These are phyloP conservation scores for Hypomontagnella submonticulosa DNA, from an alignment of 495 filamentous ascomycete genomes.

Conservation along the genomic window DNA sequence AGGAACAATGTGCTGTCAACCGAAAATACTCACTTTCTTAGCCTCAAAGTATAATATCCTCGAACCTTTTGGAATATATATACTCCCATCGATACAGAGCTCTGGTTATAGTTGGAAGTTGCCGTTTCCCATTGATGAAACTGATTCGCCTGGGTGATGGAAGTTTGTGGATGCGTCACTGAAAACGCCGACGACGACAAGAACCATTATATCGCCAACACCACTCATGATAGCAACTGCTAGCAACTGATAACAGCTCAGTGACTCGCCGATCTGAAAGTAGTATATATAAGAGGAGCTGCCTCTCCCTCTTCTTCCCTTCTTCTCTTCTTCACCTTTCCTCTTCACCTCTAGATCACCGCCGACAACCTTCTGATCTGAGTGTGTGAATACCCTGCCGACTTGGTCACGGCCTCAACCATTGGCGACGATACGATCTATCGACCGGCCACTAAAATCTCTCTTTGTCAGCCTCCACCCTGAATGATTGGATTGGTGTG, in stretches of 20 bases:
- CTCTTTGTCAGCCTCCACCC: too few relatives aligned
- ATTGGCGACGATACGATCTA: too few relatives aligned
- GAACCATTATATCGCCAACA: not conserved
- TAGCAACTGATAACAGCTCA: too few relatives aligned
- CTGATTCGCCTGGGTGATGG: slow-evolving; percentile 36
- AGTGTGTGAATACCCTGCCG: not conserved
- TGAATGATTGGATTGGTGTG: not conserved
- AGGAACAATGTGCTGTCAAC: slow-evolving; percentile 35
- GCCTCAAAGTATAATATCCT: slow-evolving; percentile 8
- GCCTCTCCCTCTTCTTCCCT: too few relatives aligned
- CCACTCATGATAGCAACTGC: not conserved
- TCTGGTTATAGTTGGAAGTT: not conserved
- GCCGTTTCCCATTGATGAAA: not conserved
- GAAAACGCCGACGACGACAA: not conserved
- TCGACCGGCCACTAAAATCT: too few relatives aligned
- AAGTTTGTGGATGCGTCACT: not conserved
- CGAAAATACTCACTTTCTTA: slow-evolving; percentile 19
- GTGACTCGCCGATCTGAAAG: not conserved
- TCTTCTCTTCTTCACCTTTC: too few relatives aligned
- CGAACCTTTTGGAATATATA: not conserved
- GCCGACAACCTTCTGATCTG: not conserved
- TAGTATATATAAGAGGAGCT: too few relatives aligned
- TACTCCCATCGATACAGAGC: not conserved
- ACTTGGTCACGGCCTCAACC: not conserved
- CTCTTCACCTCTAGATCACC: too few relatives aligned